Evolutionary conservation across 2,329 filamentous ascomycete genomes (phyloP).

Genomic region (Polytolypa hystricis): DNA sequence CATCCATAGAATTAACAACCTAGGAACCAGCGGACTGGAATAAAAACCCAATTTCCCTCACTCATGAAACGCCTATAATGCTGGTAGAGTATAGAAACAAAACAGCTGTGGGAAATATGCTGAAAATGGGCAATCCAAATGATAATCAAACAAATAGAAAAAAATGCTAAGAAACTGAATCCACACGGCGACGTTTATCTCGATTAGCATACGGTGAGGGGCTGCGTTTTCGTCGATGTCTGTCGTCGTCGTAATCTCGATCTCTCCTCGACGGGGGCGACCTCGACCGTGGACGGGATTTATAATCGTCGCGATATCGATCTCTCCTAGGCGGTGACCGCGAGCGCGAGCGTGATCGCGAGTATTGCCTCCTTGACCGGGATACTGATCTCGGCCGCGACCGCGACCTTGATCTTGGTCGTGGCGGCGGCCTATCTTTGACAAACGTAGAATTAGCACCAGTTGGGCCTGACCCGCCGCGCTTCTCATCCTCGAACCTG

Average conservation of each 20-base stretch:
- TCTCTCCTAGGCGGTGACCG: conserved; percentile 11
- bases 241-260: conserved; percentile 35
- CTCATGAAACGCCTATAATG: no score
- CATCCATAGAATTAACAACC: no score
- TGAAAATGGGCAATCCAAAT: no score
- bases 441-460: conserved; percentile 38
- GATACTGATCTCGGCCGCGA: conserved; percentile 44
- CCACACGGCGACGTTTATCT: conserved; percentile 31
- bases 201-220: conserved; percentile 32
- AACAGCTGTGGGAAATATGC: no score
- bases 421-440: conserved; percentile 22
- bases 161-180: conserved; percentile 9
- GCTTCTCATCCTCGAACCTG: conserved; percentile 20
- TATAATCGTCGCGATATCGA: conserved; percentile 35
- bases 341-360: conserved; percentile 37
- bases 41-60: no score
- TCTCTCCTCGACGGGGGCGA: conserved; percentile 12
- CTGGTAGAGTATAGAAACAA: no score
- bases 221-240: conserved; percentile 29
- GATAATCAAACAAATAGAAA: no score
- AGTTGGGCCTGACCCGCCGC: conserved; percentile 24
- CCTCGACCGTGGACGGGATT: conserved; percentile 16
- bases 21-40: no score
- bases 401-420: conserved; percentile 19
- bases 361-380: conserved; percentile 35